Evolutionary conservation across 306 rosid genomes (phyloP), one percentile per base, ranked within the genome.

Genomic region (Quercus alba): DNA sequence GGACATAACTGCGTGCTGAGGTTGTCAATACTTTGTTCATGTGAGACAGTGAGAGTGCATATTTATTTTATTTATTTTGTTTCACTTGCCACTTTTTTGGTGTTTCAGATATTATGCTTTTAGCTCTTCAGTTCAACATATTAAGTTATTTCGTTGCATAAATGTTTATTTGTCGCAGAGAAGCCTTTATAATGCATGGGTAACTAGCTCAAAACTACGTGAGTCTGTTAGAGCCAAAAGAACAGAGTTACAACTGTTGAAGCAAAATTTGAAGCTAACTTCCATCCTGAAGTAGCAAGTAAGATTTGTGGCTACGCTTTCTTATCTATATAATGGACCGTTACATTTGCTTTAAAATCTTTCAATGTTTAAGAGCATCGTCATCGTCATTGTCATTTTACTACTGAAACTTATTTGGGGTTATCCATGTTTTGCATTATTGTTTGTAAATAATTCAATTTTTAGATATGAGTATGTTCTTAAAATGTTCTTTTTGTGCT

Each of bases 211-310:
- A 10, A 61, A 84, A 78, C 88, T 96, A 28, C 91, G 97, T 18
- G 98, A 96, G 82, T 96, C 97, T 73, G 94, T 93, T 75, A 72
- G 85, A 90, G 91, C 93, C 79, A 96, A 89, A 88, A 90, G 92
- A 82, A 79, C 78, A 19, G 92, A 90, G 84, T 82, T 93, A 71
- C 93, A 90, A 84, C 57, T 81, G 79, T 81, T 89, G 86, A 87
- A 85, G 84, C 97, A 89, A 72, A 87, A 83, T 58, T 68, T 89
- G 80, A 96, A 88, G 89, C 80, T 96, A 57, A 85, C 88, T 21
- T 87, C 91, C 80, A 85, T 96, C 83, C 89, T 96, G 80, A 89
- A 91, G 78, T 88, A 86, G 82, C 97, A 96, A 85, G 99, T 96
- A 89, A 88, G 98, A 86, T 80, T 66, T 64, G 41, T 44, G 28